phyloP scores from a whole-genome alignment of 257 asterid genomes.

The Marsdenia floribunda region DNA sequence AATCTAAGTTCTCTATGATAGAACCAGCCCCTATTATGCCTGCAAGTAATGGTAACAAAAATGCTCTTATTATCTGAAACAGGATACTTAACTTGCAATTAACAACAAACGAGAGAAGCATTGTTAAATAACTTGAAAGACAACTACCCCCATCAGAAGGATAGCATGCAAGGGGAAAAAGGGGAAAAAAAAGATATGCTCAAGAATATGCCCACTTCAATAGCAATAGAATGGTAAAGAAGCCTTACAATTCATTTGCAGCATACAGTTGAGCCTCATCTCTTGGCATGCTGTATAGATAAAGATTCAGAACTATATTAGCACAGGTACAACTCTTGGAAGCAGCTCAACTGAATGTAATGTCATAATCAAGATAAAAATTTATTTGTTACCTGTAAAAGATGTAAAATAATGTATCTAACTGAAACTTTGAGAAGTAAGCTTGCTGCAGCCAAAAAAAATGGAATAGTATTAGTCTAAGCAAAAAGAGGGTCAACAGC shows the following conservation, averaged over 20 bases:
- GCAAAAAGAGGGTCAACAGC: slow-evolving; percentile 11
- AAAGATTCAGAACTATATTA: slow-evolving; percentile 14
- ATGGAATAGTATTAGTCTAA: slow-evolving; percentile 29
- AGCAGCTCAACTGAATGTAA: background rate
- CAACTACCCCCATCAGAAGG: background rate
- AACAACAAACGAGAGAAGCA: background rate
- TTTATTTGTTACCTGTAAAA: slow-evolving; percentile 59
- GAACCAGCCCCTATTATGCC: slow-evolving; percentile 91
- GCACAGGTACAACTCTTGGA: background rate
- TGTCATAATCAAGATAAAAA: background rate
- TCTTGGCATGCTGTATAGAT: slow-evolving; percentile 87
- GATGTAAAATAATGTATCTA: slow-evolving; percentile 78
- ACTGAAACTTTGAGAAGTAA: slow-evolving; percentile 75
- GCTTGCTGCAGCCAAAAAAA: slow-evolving; percentile 66
- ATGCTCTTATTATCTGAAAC: background rate
- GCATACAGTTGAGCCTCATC: slow-evolving; percentile 95
- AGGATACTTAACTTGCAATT: background rate
- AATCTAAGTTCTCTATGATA: slow-evolving; percentile 69
- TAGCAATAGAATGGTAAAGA: background rate
- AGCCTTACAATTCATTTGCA: slow-evolving; percentile 84
- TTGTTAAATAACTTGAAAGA: background rate
- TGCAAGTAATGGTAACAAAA: slow-evolving; percentile 32
- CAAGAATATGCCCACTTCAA: background rate
- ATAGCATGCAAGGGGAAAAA: background rate
- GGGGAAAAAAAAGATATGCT: background rate